Evolutionary conservation across 257 asterid species (phyloP).

Genomic region (Solanum chiquidenum): DNA sequence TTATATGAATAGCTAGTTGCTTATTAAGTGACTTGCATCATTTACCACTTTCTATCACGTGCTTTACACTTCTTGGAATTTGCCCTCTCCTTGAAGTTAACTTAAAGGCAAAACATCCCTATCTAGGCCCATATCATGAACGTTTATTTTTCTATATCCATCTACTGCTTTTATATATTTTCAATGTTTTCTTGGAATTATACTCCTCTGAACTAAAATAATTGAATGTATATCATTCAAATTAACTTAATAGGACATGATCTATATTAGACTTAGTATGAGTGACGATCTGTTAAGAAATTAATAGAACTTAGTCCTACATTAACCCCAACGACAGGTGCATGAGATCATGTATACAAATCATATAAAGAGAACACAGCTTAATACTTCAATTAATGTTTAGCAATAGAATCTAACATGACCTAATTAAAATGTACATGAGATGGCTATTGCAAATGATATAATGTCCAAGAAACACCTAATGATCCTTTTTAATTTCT

Average conservation of each 20-base stretch:
- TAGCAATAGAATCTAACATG: neutral
- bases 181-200: neutral
- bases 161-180: neutral
- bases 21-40: neutral
- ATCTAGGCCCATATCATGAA: slow-evolving; percentile 10
- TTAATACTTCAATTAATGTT: neutral
- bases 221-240: neutral
- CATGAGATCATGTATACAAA: neutral
- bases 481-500: fast-evolving
- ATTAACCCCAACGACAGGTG: neutral
- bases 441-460: neutral
- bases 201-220: neutral
- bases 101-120: neutral
- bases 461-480: neutral
- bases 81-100: slow-evolving; percentile 2
- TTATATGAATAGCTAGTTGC: neutral
- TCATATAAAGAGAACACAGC: neutral
- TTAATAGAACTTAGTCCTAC: neutral
- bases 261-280: neutral
- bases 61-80: neutral
- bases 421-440: neutral
- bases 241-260: neutral
- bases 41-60: slow-evolving; percentile 1
- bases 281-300: neutral
- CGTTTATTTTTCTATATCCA: neutral